These are phyloP conservation scores for Fusarium metavorans DNA, from an alignment of 2,329 filamentous ascomycete genomes.

Conservation along the genomic window DNA sequence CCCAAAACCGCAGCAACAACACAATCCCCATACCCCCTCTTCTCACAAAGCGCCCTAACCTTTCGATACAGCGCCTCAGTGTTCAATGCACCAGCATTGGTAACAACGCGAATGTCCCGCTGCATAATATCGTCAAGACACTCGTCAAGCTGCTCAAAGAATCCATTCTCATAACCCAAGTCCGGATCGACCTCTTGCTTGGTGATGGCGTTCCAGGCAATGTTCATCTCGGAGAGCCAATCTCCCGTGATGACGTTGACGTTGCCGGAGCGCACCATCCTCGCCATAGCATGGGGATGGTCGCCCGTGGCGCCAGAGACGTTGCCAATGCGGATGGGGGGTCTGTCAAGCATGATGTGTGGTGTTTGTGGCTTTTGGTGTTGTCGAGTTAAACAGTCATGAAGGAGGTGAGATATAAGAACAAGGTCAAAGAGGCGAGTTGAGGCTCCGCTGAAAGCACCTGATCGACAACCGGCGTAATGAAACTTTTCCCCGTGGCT, in stretches of 20 bases:
- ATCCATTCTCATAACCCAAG: constrained; percentile 53
- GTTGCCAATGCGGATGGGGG: constrained; percentile 49
- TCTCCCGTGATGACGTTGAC: constrained; percentile 55
- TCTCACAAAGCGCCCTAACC: constrained; percentile 46
- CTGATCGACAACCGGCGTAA: neutral
- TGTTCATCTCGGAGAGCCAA: constrained; percentile 62
- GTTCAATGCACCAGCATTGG: constrained; percentile 56
- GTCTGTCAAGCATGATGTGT: constrained; percentile 44
- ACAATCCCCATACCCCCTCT: constrained; percentile 44
- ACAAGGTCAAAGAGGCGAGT: neutral
- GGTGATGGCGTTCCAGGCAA: constrained; percentile 57
- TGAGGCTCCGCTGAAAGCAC: constrained; percentile 6
- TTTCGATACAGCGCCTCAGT: constrained; percentile 49
- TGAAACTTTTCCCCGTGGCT: neutral
- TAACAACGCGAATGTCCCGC: constrained; percentile 51
- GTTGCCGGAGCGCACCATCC: constrained; percentile 47
- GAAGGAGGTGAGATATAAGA: neutral
- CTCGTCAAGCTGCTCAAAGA: constrained; percentile 57
- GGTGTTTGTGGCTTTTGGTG: neutral
- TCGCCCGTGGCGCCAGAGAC: constrained; percentile 52
- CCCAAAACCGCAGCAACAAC: constrained; percentile 54
- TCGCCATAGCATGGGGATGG: constrained; percentile 49
- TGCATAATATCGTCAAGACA: constrained; percentile 51
- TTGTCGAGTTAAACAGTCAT: neutral
- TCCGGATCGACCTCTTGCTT: constrained; percentile 48